Conservation (phyloP, 306 rosid species). For the Quercus rubra region DNA sequence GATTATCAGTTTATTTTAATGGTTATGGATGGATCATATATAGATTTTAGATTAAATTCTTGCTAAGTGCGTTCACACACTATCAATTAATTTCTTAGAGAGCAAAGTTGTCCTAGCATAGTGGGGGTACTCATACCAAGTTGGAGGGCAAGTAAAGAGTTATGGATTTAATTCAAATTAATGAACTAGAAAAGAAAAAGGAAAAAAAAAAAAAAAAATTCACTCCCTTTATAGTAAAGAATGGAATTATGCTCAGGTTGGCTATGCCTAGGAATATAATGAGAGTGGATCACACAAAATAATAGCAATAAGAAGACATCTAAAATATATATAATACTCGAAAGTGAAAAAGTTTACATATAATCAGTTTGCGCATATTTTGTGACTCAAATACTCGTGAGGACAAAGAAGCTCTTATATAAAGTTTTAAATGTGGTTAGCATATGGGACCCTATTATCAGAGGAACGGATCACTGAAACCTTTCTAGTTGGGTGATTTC, state of each 20-base stretch:
- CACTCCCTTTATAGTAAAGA: background rate
- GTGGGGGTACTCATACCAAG: too few species aligned
- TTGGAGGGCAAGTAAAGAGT: background rate
- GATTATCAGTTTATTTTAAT: background rate
- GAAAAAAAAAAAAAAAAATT: too few species aligned
- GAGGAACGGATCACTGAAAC: too few species aligned
- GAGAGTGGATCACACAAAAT: background rate
- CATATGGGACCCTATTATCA: background rate
- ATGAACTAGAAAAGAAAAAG: background rate
- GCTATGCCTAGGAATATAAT: background rate
- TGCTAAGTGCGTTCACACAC: background rate
- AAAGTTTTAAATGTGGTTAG: background rate
- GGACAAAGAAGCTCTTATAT: background rate
- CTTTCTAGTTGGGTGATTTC: too few species aligned
- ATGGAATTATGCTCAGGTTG: background rate
- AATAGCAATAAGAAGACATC: background rate
- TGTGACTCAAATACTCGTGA: too few species aligned
- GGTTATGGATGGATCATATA: background rate
- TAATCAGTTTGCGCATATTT: too few species aligned
- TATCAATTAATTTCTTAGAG: background rate
- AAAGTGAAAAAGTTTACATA: background rate
- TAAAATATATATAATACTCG: background rate
- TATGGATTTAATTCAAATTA: background rate
- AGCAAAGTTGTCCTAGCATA: too few species aligned
- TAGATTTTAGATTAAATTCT: background rate